These are phyloP conservation scores for Globisporangium cederbergense DNA, from an alignment of 352 stramenopile species.

Conservation along the genomic window DNA sequence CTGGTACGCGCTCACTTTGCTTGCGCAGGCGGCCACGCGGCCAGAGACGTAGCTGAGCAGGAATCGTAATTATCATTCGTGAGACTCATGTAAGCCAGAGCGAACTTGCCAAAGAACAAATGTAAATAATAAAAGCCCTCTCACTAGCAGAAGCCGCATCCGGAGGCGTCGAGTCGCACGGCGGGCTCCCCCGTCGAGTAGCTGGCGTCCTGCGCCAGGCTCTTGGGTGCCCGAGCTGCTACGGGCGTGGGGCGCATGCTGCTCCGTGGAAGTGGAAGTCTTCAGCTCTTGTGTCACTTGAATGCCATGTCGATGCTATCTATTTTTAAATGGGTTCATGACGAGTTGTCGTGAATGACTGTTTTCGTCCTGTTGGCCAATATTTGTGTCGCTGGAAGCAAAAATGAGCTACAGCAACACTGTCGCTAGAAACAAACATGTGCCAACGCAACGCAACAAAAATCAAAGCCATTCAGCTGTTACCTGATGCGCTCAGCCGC, in stretches of 20 bases:
- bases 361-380: too few relatives aligned
- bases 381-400: too few relatives aligned
- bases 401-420: too few relatives aligned
- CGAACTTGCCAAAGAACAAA: not conserved
- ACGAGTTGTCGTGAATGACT: too few relatives aligned
- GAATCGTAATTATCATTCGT: not conserved
- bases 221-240: constrained; percentile 4
- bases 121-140: not conserved
- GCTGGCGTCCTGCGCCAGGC: constrained; percentile 17
- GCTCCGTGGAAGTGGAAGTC: not conserved
- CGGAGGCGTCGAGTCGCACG: constrained; percentile 47
- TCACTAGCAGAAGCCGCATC: constrained; percentile 75
- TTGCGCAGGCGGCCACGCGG: constrained; percentile 64
- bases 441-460: too few relatives aligned
- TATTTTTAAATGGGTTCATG: too few relatives aligned
- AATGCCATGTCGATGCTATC: too few relatives aligned
- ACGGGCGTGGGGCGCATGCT: not conserved
- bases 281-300: too few relatives aligned
- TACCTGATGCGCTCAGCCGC: too few relatives aligned
- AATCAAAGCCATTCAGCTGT: too few relatives aligned
- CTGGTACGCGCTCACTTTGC: constrained; percentile 68
- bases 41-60: constrained; percentile 51
- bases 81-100: not conserved
- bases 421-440: too few relatives aligned
- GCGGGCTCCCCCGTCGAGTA: constrained; percentile 52